Evolutionary conservation across 2,329 filamentous ascomycete genomes (phyloP).

Genomic region (Moelleriella libera): DNA sequence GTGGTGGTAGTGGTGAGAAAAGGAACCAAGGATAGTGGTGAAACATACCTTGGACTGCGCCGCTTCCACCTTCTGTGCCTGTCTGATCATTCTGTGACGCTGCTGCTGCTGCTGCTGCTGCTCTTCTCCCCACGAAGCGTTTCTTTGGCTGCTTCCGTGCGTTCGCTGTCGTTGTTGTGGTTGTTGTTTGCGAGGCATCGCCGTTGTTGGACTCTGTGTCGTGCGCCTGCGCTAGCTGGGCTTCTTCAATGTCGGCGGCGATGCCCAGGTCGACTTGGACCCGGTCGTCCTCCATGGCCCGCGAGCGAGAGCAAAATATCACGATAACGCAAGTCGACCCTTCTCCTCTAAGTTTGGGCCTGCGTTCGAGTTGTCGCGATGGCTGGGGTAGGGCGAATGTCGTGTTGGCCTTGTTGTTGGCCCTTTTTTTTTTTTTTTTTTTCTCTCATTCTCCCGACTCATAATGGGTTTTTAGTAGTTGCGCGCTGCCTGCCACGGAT

Average conservation of each 20-base stretch:
- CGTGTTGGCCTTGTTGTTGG: no score
- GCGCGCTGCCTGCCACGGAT: no score
- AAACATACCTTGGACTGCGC: constrained; percentile 35
- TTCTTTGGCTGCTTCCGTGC: constrained; percentile 65
- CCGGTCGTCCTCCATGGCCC: constrained; percentile 57
- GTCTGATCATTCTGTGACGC: constrained; percentile 27
- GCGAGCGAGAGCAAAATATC: no score
- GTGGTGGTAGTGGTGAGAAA: not conserved
- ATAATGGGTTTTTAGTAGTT: no score
- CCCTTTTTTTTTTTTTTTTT: no score
- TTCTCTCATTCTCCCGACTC: no score
- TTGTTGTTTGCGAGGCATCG: constrained; percentile 1
- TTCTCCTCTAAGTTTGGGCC: not conserved
- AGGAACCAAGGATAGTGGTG: not conserved
- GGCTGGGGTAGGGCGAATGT: no score
- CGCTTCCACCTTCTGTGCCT: constrained; percentile 11
- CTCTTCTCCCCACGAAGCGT: constrained; percentile 75
- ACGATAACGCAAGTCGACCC: no score
- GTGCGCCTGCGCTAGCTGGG: constrained; percentile 19
- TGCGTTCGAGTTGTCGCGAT: no score
- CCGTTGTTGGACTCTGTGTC: not conserved
- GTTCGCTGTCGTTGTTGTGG: constrained; percentile 3
- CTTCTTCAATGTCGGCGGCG: constrained; percentile 48
- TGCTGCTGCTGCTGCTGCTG: constrained; percentile 51
- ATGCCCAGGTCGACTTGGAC: constrained; percentile 56